These are phyloP conservation scores for Candolleomyces efflorescens DNA, from an alignment of 768 basidiomycete genomes.

Conservation along the genomic window DNA sequence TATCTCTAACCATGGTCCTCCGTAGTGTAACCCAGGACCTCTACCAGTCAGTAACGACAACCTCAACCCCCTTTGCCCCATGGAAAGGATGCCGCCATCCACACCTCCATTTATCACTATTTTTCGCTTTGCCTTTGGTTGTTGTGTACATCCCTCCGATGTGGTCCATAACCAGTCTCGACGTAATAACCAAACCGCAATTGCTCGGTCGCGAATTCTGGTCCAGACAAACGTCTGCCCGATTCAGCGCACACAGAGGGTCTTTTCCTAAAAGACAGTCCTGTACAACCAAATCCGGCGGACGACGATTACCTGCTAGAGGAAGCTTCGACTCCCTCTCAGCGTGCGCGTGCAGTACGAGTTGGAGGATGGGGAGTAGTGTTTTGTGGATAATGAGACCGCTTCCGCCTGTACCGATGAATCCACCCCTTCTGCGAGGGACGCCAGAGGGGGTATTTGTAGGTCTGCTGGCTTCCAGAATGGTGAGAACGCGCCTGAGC, in stretches of 20 bases:
- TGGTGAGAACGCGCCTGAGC: conserved; percentile 26
- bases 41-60: conserved; percentile 23
- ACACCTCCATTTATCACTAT: conserved; percentile 36
- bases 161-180: conserved; percentile 38
- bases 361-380: conserved; percentile 28
- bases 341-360: conserved; percentile 28
- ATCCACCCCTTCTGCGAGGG: conserved; percentile 28
- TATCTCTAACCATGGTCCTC: too few relatives aligned
- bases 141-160: conserved; percentile 36
- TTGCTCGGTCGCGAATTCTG: neutral
- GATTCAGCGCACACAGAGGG: conserved; percentile 29
- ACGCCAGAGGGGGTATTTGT: conserved; percentile 5
- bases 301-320: conserved; percentile 22
- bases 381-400: conserved; percentile 37
- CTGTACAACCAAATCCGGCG: conserved; percentile 37
- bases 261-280: conserved; percentile 38
- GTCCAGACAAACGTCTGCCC: conserved; percentile 10
- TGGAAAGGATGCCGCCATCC: conserved; percentile 45
- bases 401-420: conserved; percentile 40
- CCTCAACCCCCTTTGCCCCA: conserved; percentile 29
- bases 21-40: too few relatives aligned
- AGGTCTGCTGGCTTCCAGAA: conserved; percentile 20
- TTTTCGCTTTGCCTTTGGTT: conserved; percentile 22
- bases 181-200: conserved; percentile 33
- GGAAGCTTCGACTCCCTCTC: conserved; percentile 23